These are phyloP conservation scores for Hygrophila difformis DNA, from an alignment of 257 asterid species.

Conservation along the genomic window DNA sequence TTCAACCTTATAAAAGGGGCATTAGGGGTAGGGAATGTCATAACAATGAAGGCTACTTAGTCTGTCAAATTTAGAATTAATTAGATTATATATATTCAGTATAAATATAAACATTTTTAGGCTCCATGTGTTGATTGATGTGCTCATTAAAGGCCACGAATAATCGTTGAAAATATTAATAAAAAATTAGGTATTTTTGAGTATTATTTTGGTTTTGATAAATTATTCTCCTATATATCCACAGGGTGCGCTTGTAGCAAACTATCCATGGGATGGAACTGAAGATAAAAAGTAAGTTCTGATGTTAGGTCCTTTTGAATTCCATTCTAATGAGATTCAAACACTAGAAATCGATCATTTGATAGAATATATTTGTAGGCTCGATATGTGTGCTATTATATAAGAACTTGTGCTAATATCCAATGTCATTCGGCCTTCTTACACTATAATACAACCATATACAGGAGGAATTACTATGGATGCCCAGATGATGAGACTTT, in stretches of 20 bases:
- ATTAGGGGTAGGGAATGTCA: too few species aligned
- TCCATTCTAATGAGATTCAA: too few species aligned
- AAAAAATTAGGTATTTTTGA: too few species aligned
- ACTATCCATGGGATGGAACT: conserved; percentile 99
- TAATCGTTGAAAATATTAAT: too few species aligned
- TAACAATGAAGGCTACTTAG: too few species aligned
- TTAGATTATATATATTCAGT: not conserved
- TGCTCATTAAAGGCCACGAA: not conserved
- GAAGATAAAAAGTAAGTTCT: conserved; percentile 54
- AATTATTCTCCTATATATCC: too few species aligned
- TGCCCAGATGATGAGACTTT: conserved; percentile 46
- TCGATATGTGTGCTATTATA: conserved; percentile 8
- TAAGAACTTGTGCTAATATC: too few species aligned
- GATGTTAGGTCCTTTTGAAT: not conserved
- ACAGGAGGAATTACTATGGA: conserved; percentile 51
- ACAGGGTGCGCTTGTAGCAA: conserved; percentile 97
- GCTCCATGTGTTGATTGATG: not conserved
- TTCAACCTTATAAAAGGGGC: too few species aligned
- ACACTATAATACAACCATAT: too few species aligned
- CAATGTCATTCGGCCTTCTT: too few species aligned
- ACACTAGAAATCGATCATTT: too few species aligned
- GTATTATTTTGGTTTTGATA: not conserved
- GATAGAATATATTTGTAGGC: too few species aligned
- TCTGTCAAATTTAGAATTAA: not conserved
- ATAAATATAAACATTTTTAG: not conserved